Conservation (phyloP, 371 early-diverging fungal genomes). For the Mortierella sp. region DNA sequence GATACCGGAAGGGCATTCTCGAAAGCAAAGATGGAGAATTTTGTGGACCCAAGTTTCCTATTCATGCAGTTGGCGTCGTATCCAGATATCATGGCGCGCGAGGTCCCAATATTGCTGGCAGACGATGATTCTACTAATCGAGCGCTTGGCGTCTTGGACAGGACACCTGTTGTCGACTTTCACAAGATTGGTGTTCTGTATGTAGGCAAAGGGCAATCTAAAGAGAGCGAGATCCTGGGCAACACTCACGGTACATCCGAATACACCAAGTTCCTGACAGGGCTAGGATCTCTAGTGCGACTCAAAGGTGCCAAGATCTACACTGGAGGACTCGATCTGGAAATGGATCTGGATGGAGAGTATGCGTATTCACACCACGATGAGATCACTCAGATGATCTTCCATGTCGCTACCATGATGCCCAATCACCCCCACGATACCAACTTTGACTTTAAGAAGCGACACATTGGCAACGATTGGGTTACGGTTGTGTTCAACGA, state of each 20-base stretch:
- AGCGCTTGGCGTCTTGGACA: conserved; percentile 84
- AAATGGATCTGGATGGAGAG: conserved; percentile 86
- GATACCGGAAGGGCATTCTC: conserved; percentile 18
- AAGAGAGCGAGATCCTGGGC: conserved; percentile 85
- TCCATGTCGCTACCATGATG: conserved; percentile 95
- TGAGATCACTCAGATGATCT: conserved; percentile 87
- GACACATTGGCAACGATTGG: conserved; percentile 97
- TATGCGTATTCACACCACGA: conserved; percentile 87
- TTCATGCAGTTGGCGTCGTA: conserved; percentile 76
- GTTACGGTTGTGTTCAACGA: conserved; percentile 95
- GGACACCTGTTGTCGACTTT: conserved; percentile 90
- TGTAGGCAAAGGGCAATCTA: conserved; percentile 85
- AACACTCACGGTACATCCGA: conserved; percentile 88
- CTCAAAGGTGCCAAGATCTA: conserved; percentile 77
- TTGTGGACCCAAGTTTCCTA: conserved; percentile 71
- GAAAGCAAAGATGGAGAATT: conserved; percentile 54
- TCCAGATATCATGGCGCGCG: conserved; percentile 73
- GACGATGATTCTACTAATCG: conserved; percentile 81
- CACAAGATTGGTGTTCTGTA: conserved; percentile 96
- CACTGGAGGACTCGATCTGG: conserved; percentile 92
- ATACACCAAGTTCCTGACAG: conserved; percentile 84
- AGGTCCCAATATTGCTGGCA: conserved; percentile 75
- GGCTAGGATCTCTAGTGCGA: conserved; percentile 79
- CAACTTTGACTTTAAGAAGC: conserved; percentile 84
- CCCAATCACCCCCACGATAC: conserved; percentile 82